A percentile compares a stretch with the other conserved stretches of the same genome.
phyloP scores from a whole-genome alignment of 1,284 basidiomycete species.

The Kwoniella shivajii region DNA sequence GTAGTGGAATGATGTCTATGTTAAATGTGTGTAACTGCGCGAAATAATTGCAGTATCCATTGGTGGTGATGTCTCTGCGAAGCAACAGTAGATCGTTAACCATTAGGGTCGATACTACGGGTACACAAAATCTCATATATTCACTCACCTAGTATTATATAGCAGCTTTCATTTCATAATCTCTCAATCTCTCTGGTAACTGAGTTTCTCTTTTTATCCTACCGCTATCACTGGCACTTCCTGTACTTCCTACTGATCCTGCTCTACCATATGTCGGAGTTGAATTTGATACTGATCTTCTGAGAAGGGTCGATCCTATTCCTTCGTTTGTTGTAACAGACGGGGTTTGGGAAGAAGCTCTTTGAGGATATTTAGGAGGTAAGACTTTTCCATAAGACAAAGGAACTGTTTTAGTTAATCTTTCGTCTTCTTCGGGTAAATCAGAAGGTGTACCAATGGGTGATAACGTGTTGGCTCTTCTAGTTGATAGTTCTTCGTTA shows the following conservation, averaged over 20 bases:
- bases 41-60: no score
- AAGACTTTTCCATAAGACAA: conserved; percentile 11
- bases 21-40: no score
- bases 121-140: no score
- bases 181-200: conserved; percentile 37
- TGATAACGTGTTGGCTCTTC: conserved; percentile 18
- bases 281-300: conserved; percentile 13
- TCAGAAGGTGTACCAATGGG: conserved; percentile 13
- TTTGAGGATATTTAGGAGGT: conserved; percentile 1
- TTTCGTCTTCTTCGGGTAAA: conserved; percentile 2
- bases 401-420: conserved; percentile 11
- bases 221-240: conserved; percentile 30
- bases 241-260: conserved; percentile 18
- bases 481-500: not conserved
- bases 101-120: no score
- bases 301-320: conserved; percentile 7
- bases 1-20: no score
- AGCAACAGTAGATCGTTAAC: no score
- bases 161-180: conserved; percentile 33
- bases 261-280: conserved; percentile 1
- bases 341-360: conserved; percentile 1
- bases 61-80: no score
- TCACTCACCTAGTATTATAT: conserved; percentile 3
- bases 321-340: not conserved
- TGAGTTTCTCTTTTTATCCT: conserved; percentile 35